A percentile compares a stretch with the other conserved stretches of the same genome.
phyloP scores from a whole-genome alignment of 371 early-diverging fungal genomes.

The Saksenaea vasiformis region DNA sequence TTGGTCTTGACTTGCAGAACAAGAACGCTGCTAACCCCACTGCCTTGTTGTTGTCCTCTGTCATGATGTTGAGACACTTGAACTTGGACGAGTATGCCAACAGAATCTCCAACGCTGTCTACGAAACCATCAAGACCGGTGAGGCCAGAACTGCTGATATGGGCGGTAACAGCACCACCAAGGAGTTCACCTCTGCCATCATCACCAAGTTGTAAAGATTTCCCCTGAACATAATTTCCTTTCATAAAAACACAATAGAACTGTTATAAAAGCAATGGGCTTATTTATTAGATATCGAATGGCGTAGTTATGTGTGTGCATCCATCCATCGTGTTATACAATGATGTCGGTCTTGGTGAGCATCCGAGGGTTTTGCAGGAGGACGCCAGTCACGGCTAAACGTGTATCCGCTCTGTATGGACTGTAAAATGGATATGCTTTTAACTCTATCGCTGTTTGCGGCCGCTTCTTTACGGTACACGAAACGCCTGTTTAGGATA shows the following conservation, averaged over 20 bases:
- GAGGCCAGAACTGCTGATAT: slow-evolving; percentile 55
- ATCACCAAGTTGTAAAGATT: slow-evolving; percentile 61
- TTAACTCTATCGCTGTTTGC: too few species aligned
- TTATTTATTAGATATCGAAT: neutral
- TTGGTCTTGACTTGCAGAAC: slow-evolving; percentile 92
- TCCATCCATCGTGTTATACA: too few species aligned
- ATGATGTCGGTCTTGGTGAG: too few species aligned
- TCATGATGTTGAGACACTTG: slow-evolving; percentile 98
- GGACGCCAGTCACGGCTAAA: too few species aligned
- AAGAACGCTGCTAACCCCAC: slow-evolving; percentile 94
- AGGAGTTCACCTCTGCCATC: slow-evolving; percentile 88
- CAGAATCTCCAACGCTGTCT: slow-evolving; percentile 82
- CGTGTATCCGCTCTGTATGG: too few species aligned
- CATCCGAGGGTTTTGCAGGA: too few species aligned
- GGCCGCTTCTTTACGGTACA: too few species aligned
- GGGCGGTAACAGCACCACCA: slow-evolving; percentile 66
- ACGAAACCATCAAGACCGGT: slow-evolving; percentile 71
- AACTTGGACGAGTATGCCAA: slow-evolving; percentile 77
- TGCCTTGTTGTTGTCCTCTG: slow-evolving; percentile 89
- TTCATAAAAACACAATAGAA: neutral
- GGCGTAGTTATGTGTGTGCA: too few species aligned
- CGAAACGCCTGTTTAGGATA: too few species aligned
- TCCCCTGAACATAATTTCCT: neutral
- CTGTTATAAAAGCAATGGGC: neutral
- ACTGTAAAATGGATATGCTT: too few species aligned